These are phyloP conservation scores for Toxoplasma gondii DNA, from an alignment of 169 alveolate species.

Conservation along the genomic window DNA sequence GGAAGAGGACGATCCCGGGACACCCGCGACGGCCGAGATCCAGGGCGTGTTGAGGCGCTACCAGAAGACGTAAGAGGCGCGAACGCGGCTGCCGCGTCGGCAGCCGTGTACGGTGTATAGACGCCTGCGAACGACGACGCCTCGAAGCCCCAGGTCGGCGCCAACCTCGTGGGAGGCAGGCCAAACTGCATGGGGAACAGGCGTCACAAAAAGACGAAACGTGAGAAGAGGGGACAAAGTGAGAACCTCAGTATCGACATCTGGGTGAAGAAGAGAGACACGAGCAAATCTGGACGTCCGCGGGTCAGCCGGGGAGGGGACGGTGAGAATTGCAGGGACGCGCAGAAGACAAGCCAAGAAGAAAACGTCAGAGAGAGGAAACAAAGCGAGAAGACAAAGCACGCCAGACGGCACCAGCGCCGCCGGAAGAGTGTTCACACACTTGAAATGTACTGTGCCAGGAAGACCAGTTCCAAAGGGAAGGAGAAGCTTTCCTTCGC, in stretches of 20 bases:
- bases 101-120: background rate
- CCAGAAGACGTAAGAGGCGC: background rate
- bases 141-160: background rate
- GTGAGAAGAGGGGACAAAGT: background rate
- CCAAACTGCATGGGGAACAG: background rate
- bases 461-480: no score
- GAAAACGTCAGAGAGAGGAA: no score
- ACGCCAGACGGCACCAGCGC: no score
- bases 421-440: no score
- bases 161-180: background rate
- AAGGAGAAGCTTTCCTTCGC: no score
- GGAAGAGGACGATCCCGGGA: background rate
- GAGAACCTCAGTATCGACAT: background rate
- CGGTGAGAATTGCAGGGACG: no score
- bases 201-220: background rate
- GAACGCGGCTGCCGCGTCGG: background rate
- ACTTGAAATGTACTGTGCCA: no score
- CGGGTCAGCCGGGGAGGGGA: background rate
- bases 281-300: background rate
- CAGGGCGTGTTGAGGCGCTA: background rate
- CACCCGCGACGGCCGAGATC: background rate
- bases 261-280: background rate
- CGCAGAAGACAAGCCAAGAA: no score
- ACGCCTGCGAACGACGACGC: constrained; percentile 18
- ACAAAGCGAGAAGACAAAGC: no score